Evolutionary conservation across 2,329 filamentous ascomycete genomes (phyloP).

Genomic region (Septoria petroselini): DNA sequence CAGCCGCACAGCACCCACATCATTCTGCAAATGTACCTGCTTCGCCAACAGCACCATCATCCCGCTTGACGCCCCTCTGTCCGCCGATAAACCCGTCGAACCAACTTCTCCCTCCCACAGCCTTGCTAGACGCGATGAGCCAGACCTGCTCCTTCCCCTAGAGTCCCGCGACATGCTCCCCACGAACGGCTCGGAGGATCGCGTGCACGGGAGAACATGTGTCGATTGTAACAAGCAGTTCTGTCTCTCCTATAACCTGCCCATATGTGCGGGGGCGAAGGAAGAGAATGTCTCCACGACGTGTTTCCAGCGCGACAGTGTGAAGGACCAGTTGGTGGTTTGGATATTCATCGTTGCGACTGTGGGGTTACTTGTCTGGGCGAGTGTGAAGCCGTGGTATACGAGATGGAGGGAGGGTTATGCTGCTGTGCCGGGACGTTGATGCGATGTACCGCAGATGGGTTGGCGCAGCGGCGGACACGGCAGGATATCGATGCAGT

Average conservation of each 20-base stretch:
- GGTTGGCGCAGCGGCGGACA: no score
- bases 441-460: no score
- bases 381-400: constrained; percentile 58
- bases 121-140: constrained; percentile 24
- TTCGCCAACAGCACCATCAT: constrained; percentile 67
- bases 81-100: constrained; percentile 24
- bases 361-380: constrained; percentile 58
- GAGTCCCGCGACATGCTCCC: constrained; percentile 15
- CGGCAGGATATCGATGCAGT: no score
- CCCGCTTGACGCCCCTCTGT: constrained; percentile 52
- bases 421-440: constrained; percentile 5
- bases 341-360: constrained; percentile 65
- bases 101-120: constrained; percentile 14
- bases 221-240: constrained; percentile 67
- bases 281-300: constrained; percentile 64
- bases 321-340: constrained; percentile 64
- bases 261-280: constrained; percentile 60
- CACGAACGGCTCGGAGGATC: constrained; percentile 21
- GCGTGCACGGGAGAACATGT: constrained; percentile 46
- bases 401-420: constrained; percentile 38
- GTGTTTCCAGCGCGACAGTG: constrained; percentile 67
- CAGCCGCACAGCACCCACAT: constrained; percentile 49
- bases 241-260: constrained; percentile 60
- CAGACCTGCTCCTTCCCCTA: constrained; percentile 3
- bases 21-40: constrained; percentile 71